Evolutionary conservation across 768 basidiomycete genomes (phyloP), one percentile per base, ranked within the genome.

Genomic region (Naganishia friedmannii): DNA sequence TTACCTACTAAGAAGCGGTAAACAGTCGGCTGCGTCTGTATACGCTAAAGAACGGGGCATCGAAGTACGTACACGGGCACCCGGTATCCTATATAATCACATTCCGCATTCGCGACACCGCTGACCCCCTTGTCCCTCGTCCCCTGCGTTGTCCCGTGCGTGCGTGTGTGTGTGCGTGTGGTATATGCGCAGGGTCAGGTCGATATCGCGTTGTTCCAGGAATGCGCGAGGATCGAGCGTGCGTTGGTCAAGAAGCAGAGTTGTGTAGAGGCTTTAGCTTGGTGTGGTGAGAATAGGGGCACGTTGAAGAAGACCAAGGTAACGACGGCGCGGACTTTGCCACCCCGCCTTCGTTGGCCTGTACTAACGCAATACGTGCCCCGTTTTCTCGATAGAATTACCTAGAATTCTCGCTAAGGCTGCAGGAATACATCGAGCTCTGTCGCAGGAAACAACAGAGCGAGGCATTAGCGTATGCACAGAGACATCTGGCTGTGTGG

Each of bases 361-460:
- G 15, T n/a, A 51, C 23, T 39, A 19, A 45, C 45, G 34, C 12
- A 12, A 12, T 37, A 37, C 12, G 34, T 5, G 6, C 12, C 34
- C 34, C 34, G 12, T 12, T 12, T 4, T 37, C 12, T 12, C 34
- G 6, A 55, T 81, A 97, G 93, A 93, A 90, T 82, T 89, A 92
- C 10, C 87, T 99, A 53, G 96, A 99, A 83, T 98, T 98, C 80
- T 90, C 93, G 74, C 87, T 99, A 56, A 88, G 96, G 54, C 85
- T 96, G 51, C 96, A 99, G 82, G 93, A 97, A 81, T 97, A 90
- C 79, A 93, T 98, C 77, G 96, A 99, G 81, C 85, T 99, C 6
- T 87, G 88, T 39, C 85, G 96, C 42, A 82, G 84, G 3, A 80
- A 87, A 42, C 87, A 88, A 78, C 84, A 83, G 12, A 76, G 83